Conservation (phyloP, 768 basidiomycete species). For the Russula olivacea region DNA sequence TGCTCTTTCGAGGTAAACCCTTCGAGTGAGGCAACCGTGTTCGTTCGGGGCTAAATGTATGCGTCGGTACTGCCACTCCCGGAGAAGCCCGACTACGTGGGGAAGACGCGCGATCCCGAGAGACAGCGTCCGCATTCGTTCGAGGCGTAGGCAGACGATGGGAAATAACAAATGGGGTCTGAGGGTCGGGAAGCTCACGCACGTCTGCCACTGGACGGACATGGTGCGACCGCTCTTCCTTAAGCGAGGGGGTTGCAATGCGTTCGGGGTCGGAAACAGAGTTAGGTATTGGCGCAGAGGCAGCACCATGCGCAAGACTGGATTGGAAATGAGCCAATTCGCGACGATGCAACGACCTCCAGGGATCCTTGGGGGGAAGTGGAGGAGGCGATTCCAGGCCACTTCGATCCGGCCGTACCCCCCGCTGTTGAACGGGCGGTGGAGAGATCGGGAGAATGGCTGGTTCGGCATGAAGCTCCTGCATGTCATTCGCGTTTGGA, state of each 20-base stretch:
- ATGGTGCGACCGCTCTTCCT: not conserved
- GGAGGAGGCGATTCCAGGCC: not conserved
- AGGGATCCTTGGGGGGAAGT: not conserved
- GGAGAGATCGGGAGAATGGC: not conserved
- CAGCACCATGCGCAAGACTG: not conserved
- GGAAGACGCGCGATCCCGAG: not conserved
- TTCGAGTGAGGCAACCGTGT: constrained; percentile 3
- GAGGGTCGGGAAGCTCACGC: not conserved
- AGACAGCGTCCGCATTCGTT: not conserved
- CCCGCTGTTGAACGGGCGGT: not conserved
- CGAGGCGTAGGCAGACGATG: not conserved
- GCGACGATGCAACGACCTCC: constrained; percentile 2
- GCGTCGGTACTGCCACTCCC: not conserved
- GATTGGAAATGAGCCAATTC: constrained; percentile 1
- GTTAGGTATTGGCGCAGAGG: not conserved
- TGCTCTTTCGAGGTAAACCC: not conserved
- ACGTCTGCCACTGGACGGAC: not conserved
- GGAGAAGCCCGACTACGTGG: not conserved
- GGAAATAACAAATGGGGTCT: not conserved
- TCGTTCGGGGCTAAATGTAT: constrained; percentile 1
- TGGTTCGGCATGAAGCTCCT: not conserved
- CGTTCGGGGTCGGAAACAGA: not conserved
- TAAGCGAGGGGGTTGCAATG: not conserved
- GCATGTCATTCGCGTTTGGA: not conserved
- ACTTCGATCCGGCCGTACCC: not conserved